These are phyloP conservation scores for Breviolum minutum DNA, from an alignment of 73 alveolate genomes.

Conservation along the genomic window DNA sequence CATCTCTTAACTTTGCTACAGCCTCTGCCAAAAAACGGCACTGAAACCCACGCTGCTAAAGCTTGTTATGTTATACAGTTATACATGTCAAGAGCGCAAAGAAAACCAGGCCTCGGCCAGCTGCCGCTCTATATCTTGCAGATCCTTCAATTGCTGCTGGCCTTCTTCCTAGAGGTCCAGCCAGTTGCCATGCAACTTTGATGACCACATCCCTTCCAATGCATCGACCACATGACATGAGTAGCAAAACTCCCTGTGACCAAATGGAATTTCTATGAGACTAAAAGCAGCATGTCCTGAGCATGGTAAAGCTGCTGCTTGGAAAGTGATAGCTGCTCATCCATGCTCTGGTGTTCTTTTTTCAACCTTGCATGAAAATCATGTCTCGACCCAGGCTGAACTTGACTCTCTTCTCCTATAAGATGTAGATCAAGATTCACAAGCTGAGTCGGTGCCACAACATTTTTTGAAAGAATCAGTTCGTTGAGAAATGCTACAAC, in stretches of 20 bases:
- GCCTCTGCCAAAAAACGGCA: neutral
- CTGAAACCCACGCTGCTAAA: neutral
- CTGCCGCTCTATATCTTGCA: neutral
- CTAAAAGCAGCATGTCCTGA: neutral
- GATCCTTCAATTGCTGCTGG: neutral
- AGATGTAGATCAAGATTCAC: too few relatives aligned
- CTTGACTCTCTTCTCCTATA: neutral
- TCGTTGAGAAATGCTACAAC: neutral
- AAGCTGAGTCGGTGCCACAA: too few relatives aligned
- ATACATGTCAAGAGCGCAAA: neutral
- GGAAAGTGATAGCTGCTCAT: constrained; percentile 43
- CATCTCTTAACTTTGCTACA: neutral
- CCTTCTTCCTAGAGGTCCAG: neutral
- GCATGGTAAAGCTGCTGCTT: constrained; percentile 44
- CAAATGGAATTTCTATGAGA: too few relatives aligned
- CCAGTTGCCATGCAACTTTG: neutral
- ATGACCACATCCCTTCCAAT: too few relatives aligned
- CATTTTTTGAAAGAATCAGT: neutral
- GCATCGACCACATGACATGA: too few relatives aligned
- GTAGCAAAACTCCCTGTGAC: neutral
- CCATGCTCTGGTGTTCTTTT: constrained; percentile 27
- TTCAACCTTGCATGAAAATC: neutral
- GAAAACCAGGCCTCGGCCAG: neutral
- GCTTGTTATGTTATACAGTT: too few relatives aligned
- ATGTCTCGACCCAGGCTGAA: too few relatives aligned